Base-by-base conservation (phyloP, 1,139 yeast species). In the Candida mesenterica region DNA sequence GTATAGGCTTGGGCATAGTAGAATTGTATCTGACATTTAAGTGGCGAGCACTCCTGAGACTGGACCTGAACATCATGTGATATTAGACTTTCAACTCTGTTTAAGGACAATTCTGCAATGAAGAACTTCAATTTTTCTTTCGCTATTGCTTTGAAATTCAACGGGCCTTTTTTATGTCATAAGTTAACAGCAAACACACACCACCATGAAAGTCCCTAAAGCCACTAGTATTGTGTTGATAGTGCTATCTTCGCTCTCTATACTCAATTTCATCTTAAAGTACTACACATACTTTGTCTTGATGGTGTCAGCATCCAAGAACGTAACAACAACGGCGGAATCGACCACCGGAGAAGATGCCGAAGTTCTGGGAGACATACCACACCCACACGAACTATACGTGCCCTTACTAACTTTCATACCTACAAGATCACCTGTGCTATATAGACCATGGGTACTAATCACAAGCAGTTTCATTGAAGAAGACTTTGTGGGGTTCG, bases 371-470 rank as follows among this genome's bases (percentile, higher is more conserved):
- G 12, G 15, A 12, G 28, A 25, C 28, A 49, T 62, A 2, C 70
- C 68, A 3, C 71, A 64, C 44, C 72, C 72, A 10, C 70, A 65
- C 41, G 70, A 65, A 41, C 49, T 65, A 33, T 66, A 56, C 43
- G 71, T 66, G 5, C 72, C 72, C 3, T 48, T 66, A 24, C 45
- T 66, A 15, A 62, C 72, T 4, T 66, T 65, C 43, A 65, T 66
- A 26, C 72, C 72, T 6, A 54, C 66, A 1, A 53, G 50, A 29
- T 62, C 71, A 2, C 64, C 72, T 1, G 69, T 64, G 5, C 3
- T 64, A 2, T 42, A 57, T 3, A 47, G 69, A 8, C 70, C 71
- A 3, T 66, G 72, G 72, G 71, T 66, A 3, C 40, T 66, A 4
- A 17, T 65, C 8, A 65, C 72, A 14, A 48, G 62, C 32, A 48